Percentiles rank a stretch among this genome's conserved stretches.
These are phyloP conservation scores for Phytophthora constricta DNA, from an alignment of 352 stramenopile species.

Conservation along the genomic window DNA sequence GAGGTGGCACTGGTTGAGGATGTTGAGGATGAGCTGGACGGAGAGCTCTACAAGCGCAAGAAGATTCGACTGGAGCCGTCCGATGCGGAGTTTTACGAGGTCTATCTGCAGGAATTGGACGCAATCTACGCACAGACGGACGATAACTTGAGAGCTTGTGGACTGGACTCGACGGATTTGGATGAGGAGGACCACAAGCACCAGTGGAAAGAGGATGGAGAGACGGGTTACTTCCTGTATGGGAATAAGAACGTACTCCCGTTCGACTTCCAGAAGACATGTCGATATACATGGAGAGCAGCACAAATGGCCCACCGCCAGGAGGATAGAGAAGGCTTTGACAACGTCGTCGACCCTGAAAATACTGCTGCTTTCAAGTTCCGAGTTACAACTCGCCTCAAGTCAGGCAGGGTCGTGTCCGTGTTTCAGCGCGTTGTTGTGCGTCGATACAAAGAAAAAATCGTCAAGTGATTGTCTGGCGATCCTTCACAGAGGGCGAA, in stretches of 20 bases:
- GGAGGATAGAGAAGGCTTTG: neutral
- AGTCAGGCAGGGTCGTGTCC: neutral
- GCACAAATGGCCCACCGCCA: conserved; percentile 10
- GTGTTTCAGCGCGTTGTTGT: conserved; percentile 21
- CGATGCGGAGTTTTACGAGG: conserved; percentile 5
- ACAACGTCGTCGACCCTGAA: neutral
- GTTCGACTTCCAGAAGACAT: conserved; percentile 18
- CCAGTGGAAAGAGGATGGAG: conserved; percentile 3
- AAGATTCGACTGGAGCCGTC: conserved; percentile 6
- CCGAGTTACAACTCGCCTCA: conserved; percentile 4
- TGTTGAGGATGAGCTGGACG: neutral
- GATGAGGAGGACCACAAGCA: neutral
- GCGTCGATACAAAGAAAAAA: conserved; percentile 48
- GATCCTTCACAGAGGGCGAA: conserved; percentile 39
- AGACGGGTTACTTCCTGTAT: conserved; percentile 8
- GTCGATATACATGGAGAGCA: conserved; percentile 9
- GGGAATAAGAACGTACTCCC: conserved; percentile 2
- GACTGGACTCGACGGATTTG: conserved; percentile 1
- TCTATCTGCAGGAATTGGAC: conserved; percentile 5
- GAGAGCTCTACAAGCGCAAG: neutral
- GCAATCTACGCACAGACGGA: conserved; percentile 8
- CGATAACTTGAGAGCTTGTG: neutral
- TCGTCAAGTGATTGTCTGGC: conserved; percentile 56
- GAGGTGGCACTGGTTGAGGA: neutral
- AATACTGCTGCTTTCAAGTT: conserved; percentile 11